Evolutionary conservation across 2,329 filamentous ascomycete species (phyloP), one percentile per base, ranked within the genome.

Genomic region (Trichoderma semiorbis): DNA sequence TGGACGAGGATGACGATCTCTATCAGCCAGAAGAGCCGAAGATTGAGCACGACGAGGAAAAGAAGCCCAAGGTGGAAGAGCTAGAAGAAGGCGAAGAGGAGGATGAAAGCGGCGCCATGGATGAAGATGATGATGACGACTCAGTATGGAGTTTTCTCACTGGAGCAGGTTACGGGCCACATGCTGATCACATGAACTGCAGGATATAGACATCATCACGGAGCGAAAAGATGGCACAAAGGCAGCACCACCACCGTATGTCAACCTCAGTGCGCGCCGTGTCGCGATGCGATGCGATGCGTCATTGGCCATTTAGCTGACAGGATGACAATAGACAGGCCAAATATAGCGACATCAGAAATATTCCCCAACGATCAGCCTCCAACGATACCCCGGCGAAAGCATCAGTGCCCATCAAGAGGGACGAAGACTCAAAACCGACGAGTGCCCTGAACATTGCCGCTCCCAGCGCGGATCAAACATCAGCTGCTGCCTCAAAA

Each of bases 171-270:
- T 14, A 39, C 4, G 10, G 2, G 2, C 2, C 16, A 21, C 16
- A 16, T n/a, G 2, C 39, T 69, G n/a, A 73, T 66, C 12, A 75
- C 61, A 63, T 3, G 7, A 8, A 62, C 21, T 66, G 4, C 72
- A 91, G 87, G 90, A 91, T 73, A 89, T 91, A 77, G 89, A 91
- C 74, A 91, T 91, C 75, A 90, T 91, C 76, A 91, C 87, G 24
- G 89, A 91, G 78, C 85, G 88, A 72, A 91, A 90, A 83, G 89
- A 91, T 76, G 88, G 88, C 77, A 85, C 86, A 70, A 90, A 88
- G 73, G 84, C 89, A 70, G 85, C 86, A 66, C 87, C 89, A 66
- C 86, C 88, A 74, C 82, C 85, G 89, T 90, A 82, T 75, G 88
- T 81, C 30, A 62, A 65, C 34, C 32, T 30, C 18, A n/a, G 21